A percentile compares a stretch with the other conserved stretches of the same genome.
Evolutionary conservation across 768 basidiomycete species (phyloP).

Genomic region (Suillus luteus): DNA sequence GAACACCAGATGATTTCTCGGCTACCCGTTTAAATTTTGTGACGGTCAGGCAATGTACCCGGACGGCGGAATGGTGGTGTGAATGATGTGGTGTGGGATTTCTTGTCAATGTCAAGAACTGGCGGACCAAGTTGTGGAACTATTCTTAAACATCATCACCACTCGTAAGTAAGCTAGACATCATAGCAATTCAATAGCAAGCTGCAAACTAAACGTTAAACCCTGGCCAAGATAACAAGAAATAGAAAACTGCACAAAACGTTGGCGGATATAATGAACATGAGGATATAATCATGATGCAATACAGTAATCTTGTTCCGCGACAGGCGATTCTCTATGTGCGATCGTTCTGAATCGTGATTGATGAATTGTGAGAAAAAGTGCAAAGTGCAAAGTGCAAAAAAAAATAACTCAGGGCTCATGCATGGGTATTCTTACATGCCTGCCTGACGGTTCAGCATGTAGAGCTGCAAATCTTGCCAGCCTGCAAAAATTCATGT

Average conservation of each 20-base stretch:
- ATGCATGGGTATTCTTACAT: slow-evolving; percentile 36
- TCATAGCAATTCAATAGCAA: slow-evolving; percentile 8
- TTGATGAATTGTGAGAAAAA: not conserved
- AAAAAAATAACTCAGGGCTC: slow-evolving; percentile 11
- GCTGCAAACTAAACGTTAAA: not conserved
- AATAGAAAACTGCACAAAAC: slow-evolving; percentile 7
- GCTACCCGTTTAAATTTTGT: slow-evolving; percentile 29
- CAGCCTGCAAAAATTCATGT: slow-evolving; percentile 49
- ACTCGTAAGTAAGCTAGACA: not conserved
- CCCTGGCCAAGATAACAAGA: slow-evolving; percentile 5
- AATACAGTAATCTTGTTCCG: slow-evolving; percentile 9
- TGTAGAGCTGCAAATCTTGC: slow-evolving; percentile 79
- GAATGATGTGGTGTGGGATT: slow-evolving; percentile 9
- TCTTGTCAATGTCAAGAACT: slow-evolving; percentile 12
- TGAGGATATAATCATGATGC: slow-evolving; percentile 10
- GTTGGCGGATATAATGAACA: not conserved
- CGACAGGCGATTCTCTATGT: not conserved
- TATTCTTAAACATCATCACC: not conserved
- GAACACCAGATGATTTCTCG: slow-evolving; percentile 29
- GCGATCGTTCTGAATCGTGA: not conserved
- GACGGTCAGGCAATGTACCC: slow-evolving; percentile 19
- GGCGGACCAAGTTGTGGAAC: slow-evolving; percentile 10
- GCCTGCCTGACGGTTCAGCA: slow-evolving; percentile 75
- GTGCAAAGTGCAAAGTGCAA: not conserved
- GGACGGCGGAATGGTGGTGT: slow-evolving; percentile 15